Evolutionary conservation across 768 basidiomycete genomes (phyloP).

Genomic region (Tubosaeta sp.): DNA sequence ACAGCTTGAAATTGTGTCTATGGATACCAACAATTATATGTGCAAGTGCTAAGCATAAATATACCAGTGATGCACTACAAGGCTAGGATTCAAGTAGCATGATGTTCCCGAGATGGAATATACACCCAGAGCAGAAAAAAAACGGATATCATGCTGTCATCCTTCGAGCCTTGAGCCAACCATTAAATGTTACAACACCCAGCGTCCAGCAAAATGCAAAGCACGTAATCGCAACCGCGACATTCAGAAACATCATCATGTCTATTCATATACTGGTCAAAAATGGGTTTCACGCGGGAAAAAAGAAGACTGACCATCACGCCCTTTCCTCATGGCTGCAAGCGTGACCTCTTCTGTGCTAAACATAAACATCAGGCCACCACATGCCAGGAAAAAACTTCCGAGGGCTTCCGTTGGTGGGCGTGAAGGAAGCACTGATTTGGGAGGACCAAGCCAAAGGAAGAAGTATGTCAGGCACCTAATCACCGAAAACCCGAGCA

Average conservation of each 20-base stretch:
- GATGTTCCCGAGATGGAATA: neutral
- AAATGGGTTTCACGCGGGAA: neutral
- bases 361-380: constrained; percentile 86
- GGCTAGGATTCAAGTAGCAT: neutral
- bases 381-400: constrained; percentile 81
- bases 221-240: constrained; percentile 82
- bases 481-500: constrained; percentile 72
- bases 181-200: constrained; percentile 72
- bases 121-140: neutral
- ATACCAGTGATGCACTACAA: neutral
- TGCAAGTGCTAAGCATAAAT: neutral
- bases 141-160: constrained; percentile 12
- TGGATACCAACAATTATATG: neutral
- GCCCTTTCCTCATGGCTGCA: constrained; percentile 86
- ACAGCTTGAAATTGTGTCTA: neutral
- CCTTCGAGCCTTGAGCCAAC: constrained; percentile 59
- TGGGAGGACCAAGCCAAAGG: constrained; percentile 82
- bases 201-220: constrained; percentile 84
- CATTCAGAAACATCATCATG: constrained; percentile 86
- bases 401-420: constrained; percentile 92
- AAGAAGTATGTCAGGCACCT: constrained; percentile 92
- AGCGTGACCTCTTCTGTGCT: constrained; percentile 87
- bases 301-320: constrained; percentile 55
- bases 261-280: constrained; percentile 38
- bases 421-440: constrained; percentile 81